phyloP scores from a whole-genome alignment of 208 protist genomes.

The Wallacemonas sp. region DNA sequence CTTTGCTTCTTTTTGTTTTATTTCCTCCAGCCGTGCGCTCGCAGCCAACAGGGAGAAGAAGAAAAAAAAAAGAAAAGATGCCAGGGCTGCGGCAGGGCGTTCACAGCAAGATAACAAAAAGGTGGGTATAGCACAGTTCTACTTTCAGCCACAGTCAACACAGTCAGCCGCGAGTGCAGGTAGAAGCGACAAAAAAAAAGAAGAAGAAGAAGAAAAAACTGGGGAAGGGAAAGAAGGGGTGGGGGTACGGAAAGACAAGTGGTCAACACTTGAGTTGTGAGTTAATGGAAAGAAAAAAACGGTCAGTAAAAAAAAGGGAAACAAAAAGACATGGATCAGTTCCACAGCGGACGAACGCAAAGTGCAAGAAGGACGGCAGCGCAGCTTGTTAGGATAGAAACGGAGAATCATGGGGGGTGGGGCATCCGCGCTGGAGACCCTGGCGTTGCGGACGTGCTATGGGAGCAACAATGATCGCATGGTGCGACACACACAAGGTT shows the following conservation, averaged over 20 bases:
- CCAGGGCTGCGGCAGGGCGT: too few relatives aligned
- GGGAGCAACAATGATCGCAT: slow-evolving; percentile 20
- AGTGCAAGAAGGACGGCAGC: not conserved
- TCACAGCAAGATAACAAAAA: too few relatives aligned
- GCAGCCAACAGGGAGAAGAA: not conserved
- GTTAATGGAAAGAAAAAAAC: not conserved
- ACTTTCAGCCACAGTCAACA: too few relatives aligned
- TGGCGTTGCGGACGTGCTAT: not conserved
- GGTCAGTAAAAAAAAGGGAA: not conserved
- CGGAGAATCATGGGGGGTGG: slow-evolving; percentile 2
- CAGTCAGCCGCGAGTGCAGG: too few relatives aligned
- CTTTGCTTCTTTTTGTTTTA: not conserved
- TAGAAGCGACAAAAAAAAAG: not conserved
- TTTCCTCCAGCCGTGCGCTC: not conserved
- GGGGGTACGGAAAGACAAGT: not conserved
- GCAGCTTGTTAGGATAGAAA: slow-evolving; percentile 12
- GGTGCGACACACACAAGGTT: too few relatives aligned
- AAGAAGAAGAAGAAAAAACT: slow-evolving; percentile 17
- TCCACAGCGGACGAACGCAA: not conserved
- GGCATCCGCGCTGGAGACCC: slow-evolving; percentile 2
- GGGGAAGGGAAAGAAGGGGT: slow-evolving; percentile 12
- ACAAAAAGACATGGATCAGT: not conserved
- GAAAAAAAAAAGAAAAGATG: not conserved
- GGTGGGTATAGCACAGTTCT: too few relatives aligned
- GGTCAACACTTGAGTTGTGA: not conserved